These are phyloP conservation scores for Hypholoma sublateritium DNA, from an alignment of 768 basidiomycete species.

Conservation along the genomic window DNA sequence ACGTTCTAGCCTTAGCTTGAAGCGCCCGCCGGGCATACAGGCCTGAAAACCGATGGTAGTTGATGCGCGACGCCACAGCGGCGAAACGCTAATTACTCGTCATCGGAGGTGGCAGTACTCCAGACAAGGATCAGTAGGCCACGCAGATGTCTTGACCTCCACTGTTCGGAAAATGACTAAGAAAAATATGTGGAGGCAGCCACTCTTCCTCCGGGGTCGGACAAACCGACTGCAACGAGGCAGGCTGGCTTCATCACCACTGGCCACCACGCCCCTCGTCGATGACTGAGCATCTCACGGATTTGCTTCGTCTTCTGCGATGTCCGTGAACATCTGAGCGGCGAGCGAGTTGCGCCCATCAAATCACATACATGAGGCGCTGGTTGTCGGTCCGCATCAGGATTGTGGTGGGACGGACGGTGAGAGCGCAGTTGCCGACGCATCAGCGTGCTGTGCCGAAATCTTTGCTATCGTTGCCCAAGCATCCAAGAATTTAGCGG, in stretches of 20 bases:
- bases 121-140: background rate
- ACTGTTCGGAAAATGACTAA: conserved; percentile 2
- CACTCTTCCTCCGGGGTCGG: conserved; percentile 3
- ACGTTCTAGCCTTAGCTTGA: background rate
- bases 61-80: background rate
- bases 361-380: background rate
- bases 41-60: background rate
- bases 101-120: conserved; percentile 1
- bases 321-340: conserved; percentile 5
- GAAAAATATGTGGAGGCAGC: background rate
- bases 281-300: conserved; percentile 1
- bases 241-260: background rate
- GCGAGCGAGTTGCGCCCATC: background rate
- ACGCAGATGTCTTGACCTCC: background rate
- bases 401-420: background rate
- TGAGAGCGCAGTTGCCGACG: conserved; percentile 1
- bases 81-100: background rate
- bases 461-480: background rate
- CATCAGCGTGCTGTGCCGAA: background rate
- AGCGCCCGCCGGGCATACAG: background rate
- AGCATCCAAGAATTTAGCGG: background rate
- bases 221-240: background rate
- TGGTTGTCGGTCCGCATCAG: conserved; percentile 6
- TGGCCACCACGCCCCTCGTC: background rate
- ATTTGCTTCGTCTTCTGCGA: background rate